A percentile compares a stretch with the other conserved stretches of the same genome.
Conservation (phyloP, 345 rosid species). For the Salix suchowensis region DNA sequence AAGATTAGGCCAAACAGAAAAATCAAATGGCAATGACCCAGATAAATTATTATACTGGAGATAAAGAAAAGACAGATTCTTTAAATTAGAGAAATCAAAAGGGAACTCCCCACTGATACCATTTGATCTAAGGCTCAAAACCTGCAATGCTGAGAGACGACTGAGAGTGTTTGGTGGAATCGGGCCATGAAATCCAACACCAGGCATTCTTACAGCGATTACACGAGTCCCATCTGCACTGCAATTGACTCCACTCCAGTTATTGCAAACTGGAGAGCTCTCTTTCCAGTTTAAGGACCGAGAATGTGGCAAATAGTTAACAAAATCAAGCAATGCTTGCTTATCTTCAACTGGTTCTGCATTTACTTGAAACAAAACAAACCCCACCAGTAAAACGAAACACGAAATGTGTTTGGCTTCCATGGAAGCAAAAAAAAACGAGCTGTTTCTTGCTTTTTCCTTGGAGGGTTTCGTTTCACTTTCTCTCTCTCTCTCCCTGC, state of each 20-base stretch:
- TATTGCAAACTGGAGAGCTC: constrained; percentile 43
- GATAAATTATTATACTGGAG: constrained; percentile 69
- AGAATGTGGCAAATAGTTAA: constrained; percentile 37
- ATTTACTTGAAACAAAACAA: constrained; percentile 7
- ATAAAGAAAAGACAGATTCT: constrained; percentile 64
- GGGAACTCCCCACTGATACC: constrained; percentile 60
- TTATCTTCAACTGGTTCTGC: constrained; percentile 62
- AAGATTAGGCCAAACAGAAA: constrained; percentile 59
- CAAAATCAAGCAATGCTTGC: constrained; percentile 70
- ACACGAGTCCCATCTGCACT: constrained; percentile 45
- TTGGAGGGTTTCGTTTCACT: not conserved
- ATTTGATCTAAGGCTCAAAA: constrained; percentile 81
- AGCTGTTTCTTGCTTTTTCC: constrained; percentile 45
- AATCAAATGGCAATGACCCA: constrained; percentile 52
- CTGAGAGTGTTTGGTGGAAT: constrained; percentile 69
- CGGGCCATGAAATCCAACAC: constrained; percentile 63
- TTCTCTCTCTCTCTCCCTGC: constrained; percentile 11
- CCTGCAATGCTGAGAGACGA: constrained; percentile 63
- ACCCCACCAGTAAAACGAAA: constrained; percentile 7
- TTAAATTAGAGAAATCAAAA: constrained; percentile 55
- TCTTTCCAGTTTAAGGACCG: constrained; percentile 62
- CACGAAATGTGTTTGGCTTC: constrained; percentile 7
- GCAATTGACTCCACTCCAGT: constrained; percentile 82
- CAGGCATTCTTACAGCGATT: constrained; percentile 72
- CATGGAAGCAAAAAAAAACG: constrained; percentile 36